Base-by-base conservation (phyloP, 1,284 basidiomycete species). In the Boletellus sp. region DNA sequence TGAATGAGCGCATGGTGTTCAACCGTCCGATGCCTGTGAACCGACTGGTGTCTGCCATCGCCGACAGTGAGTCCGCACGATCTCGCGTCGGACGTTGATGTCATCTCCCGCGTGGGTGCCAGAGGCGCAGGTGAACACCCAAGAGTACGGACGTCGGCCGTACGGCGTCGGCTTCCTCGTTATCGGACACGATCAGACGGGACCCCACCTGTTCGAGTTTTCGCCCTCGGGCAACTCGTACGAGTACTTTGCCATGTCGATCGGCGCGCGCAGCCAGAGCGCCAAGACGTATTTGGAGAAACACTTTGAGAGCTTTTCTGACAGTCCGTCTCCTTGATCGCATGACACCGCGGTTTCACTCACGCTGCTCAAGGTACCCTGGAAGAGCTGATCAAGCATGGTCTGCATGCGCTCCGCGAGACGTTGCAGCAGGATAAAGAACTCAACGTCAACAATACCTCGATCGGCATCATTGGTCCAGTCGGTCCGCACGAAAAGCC, bases 81-180 rank as follows among this genome's bases (percentile, higher is more conserved):
- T 20, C 4, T 30, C 36, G 7, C 32, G 20, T 14, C 29, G 27
- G 33, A 16, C 41, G n/a, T 35, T 27, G 19, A 37, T 17, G 43
- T 46, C 36, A 49, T 36, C 48, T 29, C 54, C 17, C 26, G 41
- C 21, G 16, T 52, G 41, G 8, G 10, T 68, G n/a, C n/a, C 67
- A 94, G 93, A 94, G 82, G 96, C 96, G 0, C 96, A 99, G 72
- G 88, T 94, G 43, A 99, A 99, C 72, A 99, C 96, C 0, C 96
- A 99, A 73, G 91, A 97, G 69, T 99, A 99, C 67, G 96, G 96
- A 49, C 83, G 92, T 58, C 80, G 96, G 49, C 96, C 96, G 5
- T 99, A 99, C 61, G 96, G 96, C 67, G 96, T 99, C 8, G 96
- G 96, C 20, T 97, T 99, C 78, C 84, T 99, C 46, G 94, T 99